A percentile compares a stretch with the other conserved stretches of the same genome.
Evolutionary conservation across 208 protist genomes (phyloP).

Genomic region (Lotmaria passim): DNA sequence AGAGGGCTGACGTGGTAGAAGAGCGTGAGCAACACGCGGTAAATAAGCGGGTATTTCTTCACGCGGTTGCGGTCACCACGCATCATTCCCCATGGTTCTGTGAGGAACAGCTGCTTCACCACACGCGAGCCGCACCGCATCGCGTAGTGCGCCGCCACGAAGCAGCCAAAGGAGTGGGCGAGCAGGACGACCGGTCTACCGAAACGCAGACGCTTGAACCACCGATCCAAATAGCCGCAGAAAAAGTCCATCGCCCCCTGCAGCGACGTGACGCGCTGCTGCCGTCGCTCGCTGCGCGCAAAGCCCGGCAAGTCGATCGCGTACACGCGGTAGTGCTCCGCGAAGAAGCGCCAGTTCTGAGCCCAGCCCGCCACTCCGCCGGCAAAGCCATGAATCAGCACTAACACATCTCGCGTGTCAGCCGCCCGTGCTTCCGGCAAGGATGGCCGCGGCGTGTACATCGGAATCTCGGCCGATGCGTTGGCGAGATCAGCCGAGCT

Average conservation of each 20-base stretch:
- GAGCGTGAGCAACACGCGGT: conserved; percentile 32
- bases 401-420: conserved; percentile 33
- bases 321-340: conserved; percentile 48
- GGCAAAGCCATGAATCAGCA: conserved; percentile 76
- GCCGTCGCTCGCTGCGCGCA: conserved; percentile 49
- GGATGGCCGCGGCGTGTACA: too few species aligned
- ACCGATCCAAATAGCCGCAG: conserved; percentile 42
- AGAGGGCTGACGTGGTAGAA: conserved; percentile 55
- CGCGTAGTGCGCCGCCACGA: conserved; percentile 51
- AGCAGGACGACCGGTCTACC: conserved; percentile 44
- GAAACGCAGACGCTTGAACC: conserved; percentile 47
- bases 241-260: conserved; percentile 50
- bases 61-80: conserved; percentile 21
- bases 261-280: conserved; percentile 22
- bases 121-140: conserved; percentile 31
- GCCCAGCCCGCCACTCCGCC: conserved; percentile 69
- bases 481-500: background rate
- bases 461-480: background rate
- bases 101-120: conserved; percentile 44
- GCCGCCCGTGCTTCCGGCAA: background rate
- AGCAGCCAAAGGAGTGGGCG: conserved; percentile 71
- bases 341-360: conserved; percentile 65
- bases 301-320: conserved; percentile 70
- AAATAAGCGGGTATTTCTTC: conserved; percentile 32
- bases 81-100: conserved; percentile 73